Evolutionary conservation across 257 asterid genomes (phyloP), one percentile per base, ranked within the genome.

Genomic region (Capsicum rhomboideum): DNA sequence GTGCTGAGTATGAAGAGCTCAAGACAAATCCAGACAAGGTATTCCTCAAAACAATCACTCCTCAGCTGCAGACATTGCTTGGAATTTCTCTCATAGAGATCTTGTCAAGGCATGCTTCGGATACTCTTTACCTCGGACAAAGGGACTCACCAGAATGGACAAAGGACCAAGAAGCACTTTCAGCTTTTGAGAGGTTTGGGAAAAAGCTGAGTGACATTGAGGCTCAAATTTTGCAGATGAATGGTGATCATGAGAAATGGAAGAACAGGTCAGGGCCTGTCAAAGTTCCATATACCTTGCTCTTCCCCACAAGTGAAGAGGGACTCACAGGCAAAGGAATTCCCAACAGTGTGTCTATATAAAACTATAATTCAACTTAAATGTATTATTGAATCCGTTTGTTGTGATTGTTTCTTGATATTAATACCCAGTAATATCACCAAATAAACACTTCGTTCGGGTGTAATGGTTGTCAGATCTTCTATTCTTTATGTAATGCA

Each of bases 291-390:
- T 93, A 94, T 79, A 94, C 98, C 13, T 89, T 94, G 89, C 90
- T 94, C 16, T 91, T 58, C 69, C 95, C 94, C 31, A 91, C 87
- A n/a, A 89, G 97, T 84, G 95, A 80, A 53, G 56, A 44, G 50
- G 97, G 97, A 44, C 91, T 94, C 46, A 87, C 95, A 8, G 97
- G 97, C 78, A 92, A 84, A 82, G 97, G 98, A 42, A 88, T 93
- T 88, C 97, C 98, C 6, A 94, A 94, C 58, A 94, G 98, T 26
- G 83, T 92, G n/a, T 88, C 97, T 11, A 92, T 93, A 50, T 91
- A 86, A 56, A 40, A 50, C 37, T 40, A 3, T 6, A 40, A 40
- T 40, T 6, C 21, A 18, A 28, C 17, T 16, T 8, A 28, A 26
- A 78, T 17, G 17, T 26, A 42, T 59, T 18, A 17, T 55, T 40